phyloP scores from a whole-genome alignment of 768 basidiomycete species.

The Tricholoma sp. region DNA sequence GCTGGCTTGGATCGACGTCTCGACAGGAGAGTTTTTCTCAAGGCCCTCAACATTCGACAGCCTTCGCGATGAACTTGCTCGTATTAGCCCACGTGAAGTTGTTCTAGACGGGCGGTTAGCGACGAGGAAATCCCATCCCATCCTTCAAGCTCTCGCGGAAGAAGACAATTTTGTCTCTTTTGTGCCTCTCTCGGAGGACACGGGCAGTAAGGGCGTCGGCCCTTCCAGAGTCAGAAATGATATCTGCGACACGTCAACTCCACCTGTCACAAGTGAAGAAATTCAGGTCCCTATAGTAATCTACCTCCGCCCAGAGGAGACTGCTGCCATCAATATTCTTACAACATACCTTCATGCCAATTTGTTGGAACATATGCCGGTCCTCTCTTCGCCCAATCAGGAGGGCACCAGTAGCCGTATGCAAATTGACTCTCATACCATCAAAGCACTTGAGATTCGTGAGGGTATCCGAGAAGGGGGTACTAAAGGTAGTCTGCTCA shows the following conservation, averaged over 20 bases:
- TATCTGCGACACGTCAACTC: neutral
- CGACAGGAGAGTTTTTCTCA: slow-evolving; percentile 90
- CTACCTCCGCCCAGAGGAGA: slow-evolving; percentile 37
- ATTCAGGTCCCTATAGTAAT: neutral
- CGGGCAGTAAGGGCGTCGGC: slow-evolving; percentile 1
- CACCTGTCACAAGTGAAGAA: neutral
- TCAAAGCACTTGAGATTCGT: slow-evolving; percentile 82
- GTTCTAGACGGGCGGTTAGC: slow-evolving; percentile 51
- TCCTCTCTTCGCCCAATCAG: slow-evolving; percentile 48
- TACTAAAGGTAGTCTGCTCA: slow-evolving; percentile 66
- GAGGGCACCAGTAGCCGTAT: slow-evolving; percentile 58
- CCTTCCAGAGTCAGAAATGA: neutral
- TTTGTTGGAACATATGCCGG: slow-evolving; percentile 76
- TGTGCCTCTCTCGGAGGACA: slow-evolving; percentile 14
- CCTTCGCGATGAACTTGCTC: slow-evolving; percentile 76
- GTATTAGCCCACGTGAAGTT: slow-evolving; percentile 79
- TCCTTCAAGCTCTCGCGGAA: slow-evolving; percentile 46
- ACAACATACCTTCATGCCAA: slow-evolving; percentile 61
- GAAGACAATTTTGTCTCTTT: slow-evolving; percentile 55
- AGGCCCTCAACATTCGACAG: slow-evolving; percentile 48
- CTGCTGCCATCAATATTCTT: slow-evolving; percentile 54
- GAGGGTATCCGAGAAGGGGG: slow-evolving; percentile 74
- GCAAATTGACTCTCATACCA: slow-evolving; percentile 87
- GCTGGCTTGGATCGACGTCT: slow-evolving; percentile 92
- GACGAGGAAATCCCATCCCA: slow-evolving; percentile 33